Conservation (phyloP, 2,329 filamentous ascomycete species). For the Thermothelomyces thermophilus region DNA sequence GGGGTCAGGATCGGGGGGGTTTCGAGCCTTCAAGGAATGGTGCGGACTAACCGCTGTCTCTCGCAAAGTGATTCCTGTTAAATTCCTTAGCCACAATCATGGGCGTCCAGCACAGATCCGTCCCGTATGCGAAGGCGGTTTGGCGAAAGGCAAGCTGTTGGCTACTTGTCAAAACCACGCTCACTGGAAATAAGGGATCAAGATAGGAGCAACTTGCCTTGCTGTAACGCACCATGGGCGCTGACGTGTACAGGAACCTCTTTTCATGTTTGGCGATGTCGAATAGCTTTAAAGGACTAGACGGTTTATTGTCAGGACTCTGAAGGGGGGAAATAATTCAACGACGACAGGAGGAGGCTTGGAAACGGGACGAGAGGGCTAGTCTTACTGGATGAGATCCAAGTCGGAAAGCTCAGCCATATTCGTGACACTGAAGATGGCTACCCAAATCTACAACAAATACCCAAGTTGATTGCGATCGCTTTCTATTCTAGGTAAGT, state of each 20-base stretch:
- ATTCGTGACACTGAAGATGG: background rate
- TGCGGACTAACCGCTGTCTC: slow-evolving; percentile 47
- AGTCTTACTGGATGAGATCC: slow-evolving; percentile 18
- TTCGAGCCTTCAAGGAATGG: background rate
- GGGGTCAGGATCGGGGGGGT: background rate
- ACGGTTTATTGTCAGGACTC: background rate
- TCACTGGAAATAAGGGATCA: no score
- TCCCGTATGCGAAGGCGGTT: slow-evolving; percentile 57
- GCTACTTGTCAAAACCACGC: slow-evolving; percentile 2
- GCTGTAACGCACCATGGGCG: slow-evolving; percentile 64
- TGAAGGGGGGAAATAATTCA: background rate
- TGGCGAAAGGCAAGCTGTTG: slow-evolving; percentile 60
- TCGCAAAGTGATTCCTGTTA: slow-evolving; percentile 52
- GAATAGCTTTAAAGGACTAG: slow-evolving; percentile 54
- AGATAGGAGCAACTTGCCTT: slow-evolving; percentile 35
- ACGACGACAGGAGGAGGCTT: background rate
- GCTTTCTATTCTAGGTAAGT: no score
- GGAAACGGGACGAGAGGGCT: background rate
- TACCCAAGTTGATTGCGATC: background rate
- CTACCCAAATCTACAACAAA: background rate
- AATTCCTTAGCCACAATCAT: slow-evolving; percentile 68
- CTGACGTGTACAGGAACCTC: slow-evolving; percentile 51
- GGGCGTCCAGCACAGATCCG: slow-evolving; percentile 63
- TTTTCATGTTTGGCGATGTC: slow-evolving; percentile 45
- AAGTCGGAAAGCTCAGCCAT: slow-evolving; percentile 11